Base-by-base conservation (phyloP, 768 basidiomycete species). In the Peribolospora kevripleyi region DNA sequence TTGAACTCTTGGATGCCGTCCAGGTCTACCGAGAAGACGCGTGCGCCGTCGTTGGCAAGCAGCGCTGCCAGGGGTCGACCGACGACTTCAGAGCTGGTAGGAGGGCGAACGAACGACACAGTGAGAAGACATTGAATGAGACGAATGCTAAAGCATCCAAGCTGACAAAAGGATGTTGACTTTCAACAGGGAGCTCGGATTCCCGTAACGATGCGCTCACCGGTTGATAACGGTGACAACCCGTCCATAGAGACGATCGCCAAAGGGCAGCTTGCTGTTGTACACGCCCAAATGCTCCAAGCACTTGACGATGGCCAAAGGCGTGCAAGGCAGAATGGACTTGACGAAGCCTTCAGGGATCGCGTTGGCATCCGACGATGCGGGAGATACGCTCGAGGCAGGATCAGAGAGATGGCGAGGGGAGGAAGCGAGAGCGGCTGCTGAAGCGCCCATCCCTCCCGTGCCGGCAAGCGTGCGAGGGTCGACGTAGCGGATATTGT, bases 1-100 rank as follows among this genome's bases (percentile, higher is more conserved):
- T 84, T 93, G 69, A 91, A 97, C 71, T 97, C 93, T 75, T 93
- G 84, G 53, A 90, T 83, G 7, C 86, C 84, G 65, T 91, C 87
- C 55, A 97, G 84, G 66, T 98, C 93, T 4, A 84, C 84, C 5
- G 85, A 90, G 63, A 95, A 80, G 5, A 95, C 93, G 7, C 87
- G 75, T 2, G 91, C 93, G 39, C 93, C 93, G 64, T 98, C 93
- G 65, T 98, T 98, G 3, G 90, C 78, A 46, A 97, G 74, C 49
- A 98, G 71, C 4, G 93, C 93, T 0, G 88, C 91, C n/a, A 97
- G 73, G 9, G 91, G 93, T 57, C 93, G 74, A 13, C 93, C 93
- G 11, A 98, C 93, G 42, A 98, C 93, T 67, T 98, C 93, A 45
- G 85, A 90, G 59, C 87, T 85, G 61, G 42, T n/a, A 40, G 52